Percentiles rank a stretch among this genome's conserved stretches.
Conservation (phyloP, 352 stramenopile genomes). For the Paralagenidium karlingii region DNA sequence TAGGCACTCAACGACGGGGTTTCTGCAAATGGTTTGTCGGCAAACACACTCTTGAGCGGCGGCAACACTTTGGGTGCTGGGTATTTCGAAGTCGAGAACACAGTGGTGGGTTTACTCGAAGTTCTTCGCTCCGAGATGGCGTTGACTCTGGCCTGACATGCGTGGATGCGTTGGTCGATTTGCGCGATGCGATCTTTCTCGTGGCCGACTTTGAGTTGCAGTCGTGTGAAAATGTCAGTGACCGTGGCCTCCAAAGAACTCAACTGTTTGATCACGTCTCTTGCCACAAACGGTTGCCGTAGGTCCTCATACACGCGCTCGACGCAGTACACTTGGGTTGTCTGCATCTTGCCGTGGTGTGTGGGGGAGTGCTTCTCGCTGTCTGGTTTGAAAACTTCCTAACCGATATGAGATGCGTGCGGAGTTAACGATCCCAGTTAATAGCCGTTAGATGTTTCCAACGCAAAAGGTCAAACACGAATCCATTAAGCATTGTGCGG, state of each 20-base stretch:
- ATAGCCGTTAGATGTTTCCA: no score
- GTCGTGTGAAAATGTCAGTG: slow-evolving; percentile 73
- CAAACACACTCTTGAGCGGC: slow-evolving; percentile 63
- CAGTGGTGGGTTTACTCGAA: slow-evolving; percentile 76
- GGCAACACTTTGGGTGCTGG: slow-evolving; percentile 55
- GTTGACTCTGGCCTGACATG: slow-evolving; percentile 79
- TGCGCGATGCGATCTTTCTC: slow-evolving; percentile 69
- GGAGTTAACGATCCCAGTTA: no score
- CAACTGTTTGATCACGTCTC: slow-evolving; percentile 78
- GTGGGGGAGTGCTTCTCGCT: no score
- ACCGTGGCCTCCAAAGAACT: slow-evolving; percentile 72
- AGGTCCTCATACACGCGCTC: slow-evolving; percentile 83
- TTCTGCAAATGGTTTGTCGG: slow-evolving; percentile 76
- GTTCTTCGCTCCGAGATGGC: slow-evolving; percentile 62
- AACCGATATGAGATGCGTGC: no score
- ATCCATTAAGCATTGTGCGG: no score
- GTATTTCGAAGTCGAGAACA: slow-evolving; percentile 85
- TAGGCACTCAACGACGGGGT: slow-evolving; percentile 51
- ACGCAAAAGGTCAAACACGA: no score
- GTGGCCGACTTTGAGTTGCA: slow-evolving; percentile 57
- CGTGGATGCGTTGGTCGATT: slow-evolving; percentile 58
- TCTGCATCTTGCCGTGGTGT: no score
- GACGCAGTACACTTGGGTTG: slow-evolving; percentile 74
- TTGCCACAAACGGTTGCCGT: slow-evolving; percentile 69
- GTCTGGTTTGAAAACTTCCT: no score